Evolutionary conservation across 352 stramenopile species (phyloP).

Genomic region (Phytophthora tubulina): DNA sequence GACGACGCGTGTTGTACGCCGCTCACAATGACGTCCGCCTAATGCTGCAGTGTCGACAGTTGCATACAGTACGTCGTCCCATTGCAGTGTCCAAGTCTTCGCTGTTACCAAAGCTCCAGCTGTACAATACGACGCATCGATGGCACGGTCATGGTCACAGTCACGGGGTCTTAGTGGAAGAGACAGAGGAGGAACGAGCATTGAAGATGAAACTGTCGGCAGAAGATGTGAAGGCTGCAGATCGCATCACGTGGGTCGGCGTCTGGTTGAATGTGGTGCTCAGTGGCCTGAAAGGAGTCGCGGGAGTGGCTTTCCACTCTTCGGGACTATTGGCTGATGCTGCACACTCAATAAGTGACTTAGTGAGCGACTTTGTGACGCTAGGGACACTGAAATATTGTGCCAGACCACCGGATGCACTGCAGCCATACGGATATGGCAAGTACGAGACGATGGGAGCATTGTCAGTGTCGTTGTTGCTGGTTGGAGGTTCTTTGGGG

Average conservation of each 20-base stretch:
- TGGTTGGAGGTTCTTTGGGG: conserved; percentile 69
- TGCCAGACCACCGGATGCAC: conserved; percentile 91
- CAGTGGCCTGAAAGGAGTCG: conserved; percentile 71
- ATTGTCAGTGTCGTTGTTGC: conserved; percentile 67
- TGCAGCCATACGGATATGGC: conserved; percentile 85
- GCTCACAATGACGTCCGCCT: not conserved
- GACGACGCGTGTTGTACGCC: conserved; percentile 24
- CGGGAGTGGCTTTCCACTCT: conserved; percentile 82
- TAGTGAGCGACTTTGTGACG: conserved; percentile 96
- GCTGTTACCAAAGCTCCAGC: conserved; percentile 9
- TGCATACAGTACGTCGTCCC: conserved; percentile 18
- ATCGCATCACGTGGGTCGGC: conserved; percentile 80
- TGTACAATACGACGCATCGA: conserved; percentile 26
- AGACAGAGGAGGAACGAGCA: conserved; percentile 41
- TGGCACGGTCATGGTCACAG: conserved; percentile 55
- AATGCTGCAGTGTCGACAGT: conserved; percentile 1
- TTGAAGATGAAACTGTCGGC: conserved; percentile 40
- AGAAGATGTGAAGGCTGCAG: conserved; percentile 49
- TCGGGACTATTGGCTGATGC: conserved; percentile 94
- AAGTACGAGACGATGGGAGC: conserved; percentile 83
- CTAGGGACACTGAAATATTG: conserved; percentile 92
- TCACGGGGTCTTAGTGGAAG: conserved; percentile 42
- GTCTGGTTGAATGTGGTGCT: conserved; percentile 79
- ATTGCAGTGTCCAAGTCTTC: conserved; percentile 8
- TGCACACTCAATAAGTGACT: conserved; percentile 94